phyloP scores from a whole-genome alignment of 441 rosid genomes.

The Hypseocharis bilobata region DNA sequence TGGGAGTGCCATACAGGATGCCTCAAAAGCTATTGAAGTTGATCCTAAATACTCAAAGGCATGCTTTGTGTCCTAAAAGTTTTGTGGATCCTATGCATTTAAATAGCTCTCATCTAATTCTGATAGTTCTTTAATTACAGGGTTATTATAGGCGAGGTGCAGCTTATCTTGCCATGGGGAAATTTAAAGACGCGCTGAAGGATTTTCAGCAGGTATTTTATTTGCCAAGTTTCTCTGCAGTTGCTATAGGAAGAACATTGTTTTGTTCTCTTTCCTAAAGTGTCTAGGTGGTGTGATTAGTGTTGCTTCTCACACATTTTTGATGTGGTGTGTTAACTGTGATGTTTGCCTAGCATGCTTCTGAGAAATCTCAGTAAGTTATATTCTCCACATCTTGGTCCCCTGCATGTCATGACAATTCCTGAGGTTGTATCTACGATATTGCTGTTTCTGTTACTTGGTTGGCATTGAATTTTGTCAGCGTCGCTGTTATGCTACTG shows the following conservation, averaged over 20 bases:
- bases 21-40: conserved; percentile 72
- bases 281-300: background rate
- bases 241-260: background rate
- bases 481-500: too few species aligned
- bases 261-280: background rate
- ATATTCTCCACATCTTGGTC: background rate
- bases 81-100: conserved; percentile 6
- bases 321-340: conserved; percentile 1
- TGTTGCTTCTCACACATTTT: background rate
- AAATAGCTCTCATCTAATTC: conserved; percentile 14
- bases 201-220: conserved; percentile 77
- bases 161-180: conserved; percentile 91
- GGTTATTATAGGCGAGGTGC: conserved; percentile 94
- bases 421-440: background rate
- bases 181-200: conserved; percentile 90
- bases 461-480: too few species aligned
- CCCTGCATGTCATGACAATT: background rate
- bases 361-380: background rate
- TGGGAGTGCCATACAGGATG: conserved; percentile 94
- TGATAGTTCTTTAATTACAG: conserved; percentile 36
- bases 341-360: background rate
- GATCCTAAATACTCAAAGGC: conserved; percentile 85
- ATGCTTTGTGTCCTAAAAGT: conserved; percentile 13
- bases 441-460: background rate
- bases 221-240: background rate